Conservation (phyloP, 129 eudicot species). For the Helianthus annuus region HanXRQr2.0-SUNRISE NC_035436.2:34048287-34048786, state of each 20-base stretch:
- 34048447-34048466: constrained; percentile 2
- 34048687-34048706: constrained; percentile 77
- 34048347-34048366: constrained; percentile 30
- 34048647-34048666: constrained; percentile 78
- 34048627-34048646: constrained; percentile 72
- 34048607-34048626: constrained; percentile 45
- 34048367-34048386: constrained; percentile 61
- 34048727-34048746: constrained; percentile 90
- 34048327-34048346: constrained; percentile 37
- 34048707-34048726: constrained; percentile 64
- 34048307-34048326: constrained; percentile 22
- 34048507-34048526: constrained; percentile 1
- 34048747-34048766: constrained; percentile 39
- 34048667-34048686: constrained; percentile 56
- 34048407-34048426: constrained; percentile 30
- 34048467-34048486: background rate
- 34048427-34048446: background rate
- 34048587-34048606: constrained; percentile 15
- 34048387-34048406: constrained; percentile 49
- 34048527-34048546: constrained; percentile 1
- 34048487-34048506: constrained; percentile 5
- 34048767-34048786: constrained; percentile 46
- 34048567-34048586: background rate
- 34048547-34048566: constrained; percentile 37
- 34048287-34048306: constrained; percentile 27